Evolutionary conservation across 1,284 basidiomycete species (phyloP).

Genomic region (Ustilago vetiveriae): DNA sequence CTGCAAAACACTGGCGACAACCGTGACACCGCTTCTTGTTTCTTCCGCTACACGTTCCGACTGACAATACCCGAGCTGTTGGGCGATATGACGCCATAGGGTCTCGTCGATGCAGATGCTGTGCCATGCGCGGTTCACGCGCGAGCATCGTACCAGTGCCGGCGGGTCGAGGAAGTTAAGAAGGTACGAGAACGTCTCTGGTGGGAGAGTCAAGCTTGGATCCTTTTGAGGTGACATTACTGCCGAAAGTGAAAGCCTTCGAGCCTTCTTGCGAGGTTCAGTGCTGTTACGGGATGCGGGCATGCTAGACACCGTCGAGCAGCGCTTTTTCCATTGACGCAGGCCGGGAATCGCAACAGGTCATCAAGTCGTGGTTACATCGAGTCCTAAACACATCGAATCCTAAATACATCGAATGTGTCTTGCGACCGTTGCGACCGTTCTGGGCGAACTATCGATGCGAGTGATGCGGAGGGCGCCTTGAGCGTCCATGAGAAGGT

Average conservation of each 20-base stretch:
- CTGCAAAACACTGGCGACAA: conserved; percentile 25
- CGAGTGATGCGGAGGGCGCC: too few species aligned
- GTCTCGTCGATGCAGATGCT: conserved; percentile 17
- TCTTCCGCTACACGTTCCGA: conserved; percentile 12
- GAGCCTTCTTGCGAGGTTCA: conserved; percentile 13
- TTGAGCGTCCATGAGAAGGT: too few species aligned
- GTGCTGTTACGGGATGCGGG: neutral
- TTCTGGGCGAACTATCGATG: too few species aligned
- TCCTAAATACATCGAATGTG: too few species aligned
- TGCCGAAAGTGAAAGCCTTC: neutral
- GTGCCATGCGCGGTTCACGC: conserved; percentile 36
- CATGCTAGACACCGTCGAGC: conserved; percentile 4
- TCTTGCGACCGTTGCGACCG: too few species aligned
- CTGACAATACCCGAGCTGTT: conserved; percentile 28
- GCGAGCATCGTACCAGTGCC: conserved; percentile 15
- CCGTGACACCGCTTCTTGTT: conserved; percentile 3
- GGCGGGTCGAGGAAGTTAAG: conserved; percentile 40
- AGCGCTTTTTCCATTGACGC: neutral
- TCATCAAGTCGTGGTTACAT: too few species aligned
- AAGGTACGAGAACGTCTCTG: conserved; percentile 34
- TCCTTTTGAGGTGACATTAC: conserved; percentile 9
- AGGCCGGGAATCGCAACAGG: too few species aligned
- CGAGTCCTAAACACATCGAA: too few species aligned
- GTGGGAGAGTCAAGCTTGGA: conserved; percentile 23
- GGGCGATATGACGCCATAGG: conserved; percentile 19